Base-by-base conservation (phyloP, 345 rosid species). In the Brassica cretica region DNA sequence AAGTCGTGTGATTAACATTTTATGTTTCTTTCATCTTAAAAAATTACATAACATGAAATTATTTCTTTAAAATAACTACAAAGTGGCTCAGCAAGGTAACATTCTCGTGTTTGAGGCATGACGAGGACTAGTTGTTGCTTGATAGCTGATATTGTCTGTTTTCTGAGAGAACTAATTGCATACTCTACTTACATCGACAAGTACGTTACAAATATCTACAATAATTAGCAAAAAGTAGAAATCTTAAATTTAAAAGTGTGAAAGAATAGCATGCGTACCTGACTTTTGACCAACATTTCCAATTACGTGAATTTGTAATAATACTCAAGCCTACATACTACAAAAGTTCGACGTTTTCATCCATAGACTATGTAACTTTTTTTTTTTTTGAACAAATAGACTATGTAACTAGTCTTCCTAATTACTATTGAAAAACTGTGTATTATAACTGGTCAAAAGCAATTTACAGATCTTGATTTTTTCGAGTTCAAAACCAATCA, bases 101-200 rank as follows among this genome's bases (percentile, higher is more conserved):
- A 49, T 21, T 67, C 74, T 73, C 78, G 82, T 78, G 82, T 61
- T 60, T 67, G 56, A 67, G 65, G 69, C 58, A 78, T 72, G 77
- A 72, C 64, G 61, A 78, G 72, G 73, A 58, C 66, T 66, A 8
- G 61, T 78, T 72, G 41, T 61, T 66, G 72, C 53, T 78, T 64
- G 5, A 4, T 35, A 24, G 70, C 61, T 64, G 5, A 4, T 35
- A 24, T 77, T 68, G 64, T 60, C 64, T 24, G 64, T 25, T 60
- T 60, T 60, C 33, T 25, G 41, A 59, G 49, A 18, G 0, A 75
- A 67, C 60, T 27, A 16, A 6, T 58, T 33, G 7, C 51, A 18
- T 59, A 44, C 19, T 69, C 66, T 75, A 58, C 66, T 66, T 29
- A 60, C 44, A 56, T 56, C 19, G 32, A 44, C 16, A 60, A 32